phyloP scores from a whole-genome alignment of 2,329 filamentous ascomycete species.

The Pseudonectria buxi region DNA sequence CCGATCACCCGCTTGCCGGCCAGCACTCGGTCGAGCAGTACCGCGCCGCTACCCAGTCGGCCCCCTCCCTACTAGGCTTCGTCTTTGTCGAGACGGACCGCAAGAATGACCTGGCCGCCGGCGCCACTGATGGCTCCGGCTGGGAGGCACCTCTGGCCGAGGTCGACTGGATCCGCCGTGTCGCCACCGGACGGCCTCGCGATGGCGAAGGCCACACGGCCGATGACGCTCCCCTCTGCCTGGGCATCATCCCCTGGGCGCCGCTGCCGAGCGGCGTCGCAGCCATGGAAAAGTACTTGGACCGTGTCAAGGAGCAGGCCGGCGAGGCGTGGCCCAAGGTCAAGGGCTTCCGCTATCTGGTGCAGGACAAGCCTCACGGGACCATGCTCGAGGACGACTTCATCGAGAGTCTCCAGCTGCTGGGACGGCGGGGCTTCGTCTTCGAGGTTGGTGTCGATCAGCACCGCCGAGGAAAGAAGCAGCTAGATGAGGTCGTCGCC shows the following conservation, averaged over 20 bases:
- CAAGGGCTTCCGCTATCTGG: slow-evolving; percentile 73
- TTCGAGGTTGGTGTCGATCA: slow-evolving; percentile 86
- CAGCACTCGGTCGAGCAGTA: slow-evolving; percentile 63
- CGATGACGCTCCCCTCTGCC: slow-evolving; percentile 44
- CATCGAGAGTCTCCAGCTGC: slow-evolving; percentile 57
- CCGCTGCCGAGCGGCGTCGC: slow-evolving; percentile 61
- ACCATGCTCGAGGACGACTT: slow-evolving; percentile 59
- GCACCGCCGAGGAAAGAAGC: slow-evolving; percentile 65
- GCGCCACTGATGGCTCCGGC: slow-evolving; percentile 42
- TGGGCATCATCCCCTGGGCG: slow-evolving; percentile 79
- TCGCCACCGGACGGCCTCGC: slow-evolving; percentile 54
- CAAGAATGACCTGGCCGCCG: slow-evolving; percentile 48
- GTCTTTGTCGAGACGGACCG: slow-evolving; percentile 81
- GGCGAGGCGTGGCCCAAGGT: slow-evolving; percentile 61
- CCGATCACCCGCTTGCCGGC: slow-evolving; percentile 51
- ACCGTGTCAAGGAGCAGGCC: slow-evolving; percentile 50
- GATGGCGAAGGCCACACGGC: slow-evolving; percentile 50
- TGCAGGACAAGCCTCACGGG: slow-evolving; percentile 68
- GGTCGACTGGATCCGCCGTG: slow-evolving; percentile 59
- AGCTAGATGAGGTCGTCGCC: slow-evolving; percentile 63
- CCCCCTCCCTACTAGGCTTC: slow-evolving; percentile 55
- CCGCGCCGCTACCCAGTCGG: slow-evolving; percentile 36
- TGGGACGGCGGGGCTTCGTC: slow-evolving; percentile 55
- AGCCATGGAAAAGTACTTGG: slow-evolving; percentile 59
- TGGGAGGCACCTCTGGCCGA: slow-evolving; percentile 67